Percentiles rank a stretch among this genome's conserved stretches.
These are phyloP conservation scores for Globisporangium emineosum DNA, from an alignment of 352 stramenopile genomes.

Conservation along the genomic window DNA sequence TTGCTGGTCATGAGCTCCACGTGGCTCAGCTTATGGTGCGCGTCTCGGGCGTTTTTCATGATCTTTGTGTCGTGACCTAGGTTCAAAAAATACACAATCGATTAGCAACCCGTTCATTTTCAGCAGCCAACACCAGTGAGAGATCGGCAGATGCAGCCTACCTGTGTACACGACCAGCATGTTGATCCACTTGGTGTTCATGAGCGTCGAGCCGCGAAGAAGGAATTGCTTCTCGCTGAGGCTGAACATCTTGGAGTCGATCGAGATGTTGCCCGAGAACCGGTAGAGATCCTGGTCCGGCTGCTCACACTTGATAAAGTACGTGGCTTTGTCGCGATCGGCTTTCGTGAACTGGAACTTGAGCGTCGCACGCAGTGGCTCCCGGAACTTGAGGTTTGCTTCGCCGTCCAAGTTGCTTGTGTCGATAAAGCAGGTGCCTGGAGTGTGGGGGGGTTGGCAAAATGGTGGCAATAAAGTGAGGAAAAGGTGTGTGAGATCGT, in stretches of 20 bases:
- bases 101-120: not conserved
- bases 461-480: conserved; percentile 1
- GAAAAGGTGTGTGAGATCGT: not conserved
- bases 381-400: conserved; percentile 69
- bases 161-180: conserved; percentile 76
- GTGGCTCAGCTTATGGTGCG: conserved; percentile 81
- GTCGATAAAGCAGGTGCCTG: conserved; percentile 77
- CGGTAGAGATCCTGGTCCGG: conserved; percentile 77
- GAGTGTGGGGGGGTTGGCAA: not conserved
- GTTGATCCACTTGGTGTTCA: conserved; percentile 78
- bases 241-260: conserved; percentile 55
- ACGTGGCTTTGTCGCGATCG: conserved; percentile 41
- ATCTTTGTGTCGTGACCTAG: conserved; percentile 86
- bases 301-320: conserved; percentile 76
- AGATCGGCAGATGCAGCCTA: not conserved
- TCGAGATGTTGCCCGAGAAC: conserved; percentile 67
- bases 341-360: conserved; percentile 26
- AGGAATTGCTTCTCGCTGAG: conserved; percentile 80
- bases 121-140: not conserved
- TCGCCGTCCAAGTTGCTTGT: conserved; percentile 83
- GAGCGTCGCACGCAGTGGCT: conserved; percentile 38
- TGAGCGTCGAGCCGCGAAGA: conserved; percentile 63
- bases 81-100: not conserved
- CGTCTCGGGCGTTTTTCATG: conserved; percentile 83
- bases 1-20: conserved; percentile 78